Evolutionary conservation across 2,329 filamentous ascomycete species (phyloP).

Genomic region (Ceratocystis huliohia): DNA sequence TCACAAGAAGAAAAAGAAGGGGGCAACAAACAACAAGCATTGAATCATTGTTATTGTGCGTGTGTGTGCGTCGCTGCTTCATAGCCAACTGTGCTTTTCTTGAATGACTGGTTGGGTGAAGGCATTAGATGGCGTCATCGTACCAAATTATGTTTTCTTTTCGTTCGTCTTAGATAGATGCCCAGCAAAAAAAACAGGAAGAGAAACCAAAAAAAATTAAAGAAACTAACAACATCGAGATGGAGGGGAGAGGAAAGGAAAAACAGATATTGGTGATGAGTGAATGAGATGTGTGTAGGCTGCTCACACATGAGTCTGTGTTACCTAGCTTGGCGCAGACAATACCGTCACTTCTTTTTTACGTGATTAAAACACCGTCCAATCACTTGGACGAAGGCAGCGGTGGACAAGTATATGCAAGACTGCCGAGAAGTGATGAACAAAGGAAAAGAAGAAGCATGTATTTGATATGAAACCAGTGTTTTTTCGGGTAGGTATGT

Average conservation of each 20-base stretch:
- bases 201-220: conserved; percentile 19
- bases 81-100: neutral
- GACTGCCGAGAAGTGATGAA: no score
- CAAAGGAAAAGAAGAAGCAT: no score
- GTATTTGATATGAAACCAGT: neutral
- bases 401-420: no score
- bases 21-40: neutral
- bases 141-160: conserved; percentile 3
- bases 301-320: neutral
- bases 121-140: neutral
- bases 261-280: neutral
- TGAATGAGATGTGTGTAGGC: neutral
- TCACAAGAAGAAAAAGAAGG: neutral
- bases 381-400: no score
- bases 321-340: no score
- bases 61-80: neutral
- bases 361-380: no score
- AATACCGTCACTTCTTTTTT: no score
- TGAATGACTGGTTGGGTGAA: neutral
- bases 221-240: conserved; percentile 15
- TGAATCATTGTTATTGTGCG: neutral
- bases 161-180: conserved; percentile 4
- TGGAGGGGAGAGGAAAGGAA: neutral
- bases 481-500: neutral
- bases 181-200: conserved; percentile 15